Evolutionary conservation across 192 early-diverging fungal genomes (phyloP).

Genomic region (Linnemannia schmuckeri): DNA sequence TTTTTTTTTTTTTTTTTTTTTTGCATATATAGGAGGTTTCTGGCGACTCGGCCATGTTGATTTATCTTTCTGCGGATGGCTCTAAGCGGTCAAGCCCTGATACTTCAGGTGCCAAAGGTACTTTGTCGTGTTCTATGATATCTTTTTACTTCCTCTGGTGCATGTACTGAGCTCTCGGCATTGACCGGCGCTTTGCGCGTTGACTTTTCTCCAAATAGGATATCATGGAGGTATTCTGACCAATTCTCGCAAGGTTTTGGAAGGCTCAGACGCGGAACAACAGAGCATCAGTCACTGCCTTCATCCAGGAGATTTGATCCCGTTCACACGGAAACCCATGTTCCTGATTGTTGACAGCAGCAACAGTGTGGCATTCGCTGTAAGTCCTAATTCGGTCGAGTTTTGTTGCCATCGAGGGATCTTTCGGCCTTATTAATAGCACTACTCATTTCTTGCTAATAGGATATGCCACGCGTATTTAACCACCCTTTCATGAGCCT

Average conservation of each 20-base stretch:
- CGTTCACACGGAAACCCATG: conserved; percentile 95
- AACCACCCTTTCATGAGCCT: conserved; percentile 88
- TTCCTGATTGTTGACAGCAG: conserved; percentile 95
- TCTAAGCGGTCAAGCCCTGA: conserved; percentile 61
- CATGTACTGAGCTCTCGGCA: no score
- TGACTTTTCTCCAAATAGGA: conserved; percentile 45
- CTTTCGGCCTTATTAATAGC: neutral
- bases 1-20: neutral
- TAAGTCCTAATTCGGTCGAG: conserved; percentile 23
- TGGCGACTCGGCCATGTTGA: conserved; percentile 86
- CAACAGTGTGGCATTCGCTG: conserved; percentile 88
- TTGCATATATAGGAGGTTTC: conserved; percentile 75
- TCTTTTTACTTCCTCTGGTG: neutral
- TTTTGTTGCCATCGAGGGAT: neutral
- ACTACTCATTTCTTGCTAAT: neutral
- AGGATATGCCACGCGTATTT: conserved; percentile 89
- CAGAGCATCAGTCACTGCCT: conserved; percentile 76
- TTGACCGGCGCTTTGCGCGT: neutral
- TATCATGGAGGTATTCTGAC: conserved; percentile 86
- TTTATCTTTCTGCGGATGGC: conserved; percentile 95
- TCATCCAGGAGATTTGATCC: conserved; percentile 91
- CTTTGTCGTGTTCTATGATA: neutral
- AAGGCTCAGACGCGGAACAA: conserved; percentile 64
- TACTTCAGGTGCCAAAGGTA: conserved; percentile 59
- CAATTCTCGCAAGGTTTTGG: conserved; percentile 69